Evolutionary conservation across 2,329 filamentous ascomycete species (phyloP).

Genomic region (Fusarium sp.): DNA sequence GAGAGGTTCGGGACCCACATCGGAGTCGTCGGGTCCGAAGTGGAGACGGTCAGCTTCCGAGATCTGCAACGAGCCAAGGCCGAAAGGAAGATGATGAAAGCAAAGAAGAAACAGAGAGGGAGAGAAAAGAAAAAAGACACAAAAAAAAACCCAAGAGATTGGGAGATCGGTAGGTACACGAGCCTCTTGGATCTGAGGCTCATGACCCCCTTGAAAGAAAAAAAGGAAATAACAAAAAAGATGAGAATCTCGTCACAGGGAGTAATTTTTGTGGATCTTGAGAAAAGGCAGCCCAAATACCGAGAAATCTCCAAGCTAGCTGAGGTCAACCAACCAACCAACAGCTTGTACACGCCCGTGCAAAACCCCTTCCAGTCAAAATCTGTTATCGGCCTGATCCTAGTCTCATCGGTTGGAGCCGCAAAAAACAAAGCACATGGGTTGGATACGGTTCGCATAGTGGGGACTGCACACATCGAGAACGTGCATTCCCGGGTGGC

Average conservation of each 20-base stretch:
- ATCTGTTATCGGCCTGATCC: slow-evolving; percentile 7
- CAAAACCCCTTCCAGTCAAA: slow-evolving; percentile 4
- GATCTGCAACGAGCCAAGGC: slow-evolving; percentile 1
- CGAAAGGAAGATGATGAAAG: not conserved
- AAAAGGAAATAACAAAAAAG: slow-evolving; percentile 16
- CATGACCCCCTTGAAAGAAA: not conserved
- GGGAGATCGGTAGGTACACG: slow-evolving; percentile 3
- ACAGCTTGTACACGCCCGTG: not conserved
- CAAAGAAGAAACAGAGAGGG: not conserved
- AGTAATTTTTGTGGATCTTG: slow-evolving; percentile 13
- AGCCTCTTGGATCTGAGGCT: slow-evolving; percentile 24
- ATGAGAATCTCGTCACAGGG: slow-evolving; percentile 11
- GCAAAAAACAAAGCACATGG: slow-evolving; percentile 11
- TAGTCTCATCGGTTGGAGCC: slow-evolving; percentile 33
- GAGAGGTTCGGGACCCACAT: slow-evolving; percentile 20
- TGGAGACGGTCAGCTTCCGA: slow-evolving; percentile 1
- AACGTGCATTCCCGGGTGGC: slow-evolving; percentile 8
- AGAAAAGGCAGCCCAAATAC: slow-evolving; percentile 26
- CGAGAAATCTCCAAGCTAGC: slow-evolving; percentile 42
- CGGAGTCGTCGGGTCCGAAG: slow-evolving; percentile 37
- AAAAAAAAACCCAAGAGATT: not conserved
- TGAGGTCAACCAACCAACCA: not conserved
- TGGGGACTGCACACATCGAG: not conserved
- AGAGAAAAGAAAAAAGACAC: not conserved
- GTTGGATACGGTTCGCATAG: slow-evolving; percentile 18